These are phyloP conservation scores for Sarocladium oryzae DNA, from an alignment of 2,329 filamentous ascomycete genomes.

Conservation along the genomic window DNA sequence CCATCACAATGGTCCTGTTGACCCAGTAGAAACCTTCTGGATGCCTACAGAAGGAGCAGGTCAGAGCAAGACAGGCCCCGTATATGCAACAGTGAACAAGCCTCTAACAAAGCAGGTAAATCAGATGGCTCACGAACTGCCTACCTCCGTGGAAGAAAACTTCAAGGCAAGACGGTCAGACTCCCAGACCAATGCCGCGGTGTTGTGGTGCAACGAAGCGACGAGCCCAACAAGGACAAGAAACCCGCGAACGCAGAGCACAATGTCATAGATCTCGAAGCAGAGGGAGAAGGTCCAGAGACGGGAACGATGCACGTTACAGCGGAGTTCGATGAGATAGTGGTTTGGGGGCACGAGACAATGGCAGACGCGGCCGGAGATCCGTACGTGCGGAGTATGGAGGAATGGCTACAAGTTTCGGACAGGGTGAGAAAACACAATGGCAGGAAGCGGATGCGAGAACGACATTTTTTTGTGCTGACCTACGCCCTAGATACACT, in stretches of 20 bases:
- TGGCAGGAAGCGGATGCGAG: background rate
- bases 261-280: conserved; percentile 15
- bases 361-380: conserved; percentile 57
- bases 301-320: conserved; percentile 55
- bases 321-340: conserved; percentile 64
- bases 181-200: conserved; percentile 69
- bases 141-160: conserved; percentile 75
- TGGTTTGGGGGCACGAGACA: conserved; percentile 80
- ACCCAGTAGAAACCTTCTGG: conserved; percentile 64
- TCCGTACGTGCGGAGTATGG: conserved; percentile 64
- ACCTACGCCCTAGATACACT: conserved; percentile 25
- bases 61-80: no score
- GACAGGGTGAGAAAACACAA: conserved; percentile 53
- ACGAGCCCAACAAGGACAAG: background rate
- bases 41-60: conserved; percentile 44
- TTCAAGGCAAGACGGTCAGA: conserved; percentile 59
- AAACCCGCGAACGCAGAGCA: background rate
- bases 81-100: no score
- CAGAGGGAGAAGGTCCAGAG: conserved; percentile 36
- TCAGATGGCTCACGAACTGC: conserved; percentile 47
- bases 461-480: conserved; percentile 10
- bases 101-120: background rate
- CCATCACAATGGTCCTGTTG: conserved; percentile 68
- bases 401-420: conserved; percentile 75
- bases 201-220: conserved; percentile 37